Percentiles rank a stretch among this genome's conserved stretches.
phyloP scores from a whole-genome alignment of 139 green algal species.

The Coccomyxa sp. region DNA sequence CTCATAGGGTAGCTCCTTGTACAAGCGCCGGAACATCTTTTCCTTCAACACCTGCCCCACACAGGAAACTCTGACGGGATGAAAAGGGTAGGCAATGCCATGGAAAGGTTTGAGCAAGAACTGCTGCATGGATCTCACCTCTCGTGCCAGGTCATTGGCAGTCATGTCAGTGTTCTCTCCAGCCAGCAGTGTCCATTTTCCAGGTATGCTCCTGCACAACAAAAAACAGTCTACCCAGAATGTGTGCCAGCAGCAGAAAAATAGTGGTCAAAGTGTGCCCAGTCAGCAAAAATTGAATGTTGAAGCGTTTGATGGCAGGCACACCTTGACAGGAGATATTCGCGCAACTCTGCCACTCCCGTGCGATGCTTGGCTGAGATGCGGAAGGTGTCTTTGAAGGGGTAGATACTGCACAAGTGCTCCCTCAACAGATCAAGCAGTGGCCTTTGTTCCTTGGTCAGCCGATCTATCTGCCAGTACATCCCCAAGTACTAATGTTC shows the following conservation, averaged over 20 bases:
- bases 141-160: constrained; percentile 29
- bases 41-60: constrained; percentile 31
- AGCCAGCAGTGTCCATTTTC: constrained; percentile 23
- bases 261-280: no score
- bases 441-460: constrained; percentile 8
- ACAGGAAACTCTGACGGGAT: not conserved
- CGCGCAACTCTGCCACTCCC: not conserved
- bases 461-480: constrained; percentile 3
- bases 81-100: not conserved
- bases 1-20: constrained; percentile 39
- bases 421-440: not conserved
- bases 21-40: constrained; percentile 42
- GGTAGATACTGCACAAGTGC: constrained; percentile 1
- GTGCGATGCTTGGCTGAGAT: not conserved
- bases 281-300: not conserved
- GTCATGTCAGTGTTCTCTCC: constrained; percentile 19
- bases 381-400: constrained; percentile 6
- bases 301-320: not conserved
- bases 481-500: not conserved
- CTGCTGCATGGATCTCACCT: constrained; percentile 12
- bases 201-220: constrained; percentile 12
- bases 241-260: not conserved
- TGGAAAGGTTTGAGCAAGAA: not conserved
- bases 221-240: not conserved
- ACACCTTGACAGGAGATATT: constrained; percentile 1